Evolutionary conservation across 192 early-diverging fungal species (phyloP), one percentile per base, ranked within the genome.

Genomic region (Coemansia javaensis): DNA sequence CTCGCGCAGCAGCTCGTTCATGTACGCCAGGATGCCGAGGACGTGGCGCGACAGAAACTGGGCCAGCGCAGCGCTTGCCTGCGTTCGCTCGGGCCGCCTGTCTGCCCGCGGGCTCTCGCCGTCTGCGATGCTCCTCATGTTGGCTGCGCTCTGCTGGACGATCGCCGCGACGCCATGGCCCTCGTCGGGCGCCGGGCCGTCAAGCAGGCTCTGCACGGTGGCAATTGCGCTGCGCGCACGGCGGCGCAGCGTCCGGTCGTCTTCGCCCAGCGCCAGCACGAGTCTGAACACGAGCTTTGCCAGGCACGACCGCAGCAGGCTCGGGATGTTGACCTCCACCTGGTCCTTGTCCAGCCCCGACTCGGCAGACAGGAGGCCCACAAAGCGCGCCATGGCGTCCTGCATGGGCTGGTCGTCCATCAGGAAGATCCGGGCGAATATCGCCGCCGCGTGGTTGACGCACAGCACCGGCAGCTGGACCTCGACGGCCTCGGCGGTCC

Each of bases 361-460:
- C 33, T 61, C 73, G 10, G 60, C 40, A 18, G 73, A 65, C 15
- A 76, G 60, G 16, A 69, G 40, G 25, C 50, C 31, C 21, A 76
- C 57, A 61, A 76, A 69, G 16, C 61, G 53, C 30, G 41, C 22
- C 58, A 76, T 59, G 0, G 56, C 73, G 41, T 65, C 44, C 22
- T 64, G 60, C 73, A 76, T 76, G 10, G 54, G 66, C 73, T 69
- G 66, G 39, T 76, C 73, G 50, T 76, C 73, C 49, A 76, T 64
- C 33, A 76, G 32, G 21, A 76, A 76, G 4, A 76, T 76, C 27
- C 52, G 63, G 32, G 59, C 56, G 38, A 76, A 76, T 10, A 76
- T 56, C 10, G 47, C 53, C 0, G 65, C 66, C 2, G 66, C 66
- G 14, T 69, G 66, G 36, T 76, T 65, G 20, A 76, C 62, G 20